These are phyloP conservation scores for Globisporangium paddicum DNA, from an alignment of 352 stramenopile genomes.

Conservation along the genomic window DNA sequence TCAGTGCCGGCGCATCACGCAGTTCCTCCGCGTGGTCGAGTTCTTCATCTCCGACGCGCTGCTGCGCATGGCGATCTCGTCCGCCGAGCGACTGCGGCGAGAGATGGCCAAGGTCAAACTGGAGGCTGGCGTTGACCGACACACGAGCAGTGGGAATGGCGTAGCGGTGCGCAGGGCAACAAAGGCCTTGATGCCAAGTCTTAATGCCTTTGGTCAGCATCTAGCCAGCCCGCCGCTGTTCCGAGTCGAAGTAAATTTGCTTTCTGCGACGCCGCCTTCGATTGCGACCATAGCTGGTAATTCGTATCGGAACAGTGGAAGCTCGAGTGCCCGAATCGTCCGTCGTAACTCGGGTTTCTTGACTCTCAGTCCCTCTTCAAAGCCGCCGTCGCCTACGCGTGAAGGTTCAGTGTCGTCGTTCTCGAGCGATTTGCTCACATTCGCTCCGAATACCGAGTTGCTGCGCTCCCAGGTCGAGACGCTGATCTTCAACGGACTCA, in stretches of 20 bases:
- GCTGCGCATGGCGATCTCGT: conserved; percentile 65
- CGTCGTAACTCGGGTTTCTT: conserved; percentile 20
- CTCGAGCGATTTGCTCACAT: conserved; percentile 36
- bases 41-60: conserved; percentile 85
- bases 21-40: conserved; percentile 91
- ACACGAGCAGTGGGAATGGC: background rate
- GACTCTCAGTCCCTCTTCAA: conserved; percentile 3
- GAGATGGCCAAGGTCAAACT: conserved; percentile 43
- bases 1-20: conserved; percentile 88
- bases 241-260: conserved; percentile 61
- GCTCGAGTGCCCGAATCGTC: conserved; percentile 7
- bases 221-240: conserved; percentile 39
- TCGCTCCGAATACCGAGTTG: conserved; percentile 40
- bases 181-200: background rate
- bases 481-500: conserved; percentile 62
- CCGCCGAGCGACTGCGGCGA: conserved; percentile 30
- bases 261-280: conserved; percentile 15
- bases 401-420: background rate
- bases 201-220: background rate
- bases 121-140: background rate
- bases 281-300: conserved; percentile 5
- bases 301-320: background rate
- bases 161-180: background rate
- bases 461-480: conserved; percentile 68
- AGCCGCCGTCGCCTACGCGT: conserved; percentile 4